Evolutionary conservation across 106 monocot genomes (phyloP).

Genomic region (Platanthera guangdongensis): DNA sequence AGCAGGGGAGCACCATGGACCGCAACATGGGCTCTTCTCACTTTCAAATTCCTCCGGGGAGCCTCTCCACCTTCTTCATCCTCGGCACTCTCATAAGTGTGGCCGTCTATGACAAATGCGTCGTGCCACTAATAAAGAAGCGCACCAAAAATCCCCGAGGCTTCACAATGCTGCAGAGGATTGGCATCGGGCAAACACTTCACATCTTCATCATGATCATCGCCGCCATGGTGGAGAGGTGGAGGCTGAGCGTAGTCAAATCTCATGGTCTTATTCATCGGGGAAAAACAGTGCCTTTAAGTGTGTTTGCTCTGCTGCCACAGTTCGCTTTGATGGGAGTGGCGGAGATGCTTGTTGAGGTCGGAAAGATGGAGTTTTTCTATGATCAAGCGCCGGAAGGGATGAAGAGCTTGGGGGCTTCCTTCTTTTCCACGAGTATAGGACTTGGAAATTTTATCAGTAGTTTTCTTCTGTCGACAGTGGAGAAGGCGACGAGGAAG

Average conservation of each 20-base stretch:
- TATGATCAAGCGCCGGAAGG: slow-evolving; percentile 53
- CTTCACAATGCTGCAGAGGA: slow-evolving; percentile 19
- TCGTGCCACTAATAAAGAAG: neutral
- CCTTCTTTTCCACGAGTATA: slow-evolving; percentile 20
- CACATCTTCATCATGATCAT: slow-evolving; percentile 15
- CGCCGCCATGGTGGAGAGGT: slow-evolving; percentile 9
- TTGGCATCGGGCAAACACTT: slow-evolving; percentile 12
- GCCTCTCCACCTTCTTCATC: slow-evolving; percentile 3
- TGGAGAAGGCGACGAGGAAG: slow-evolving; percentile 6
- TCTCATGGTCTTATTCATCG: no score
- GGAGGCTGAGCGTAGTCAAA: neutral
- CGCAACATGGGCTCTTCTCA: slow-evolving; percentile 13
- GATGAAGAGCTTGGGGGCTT: slow-evolving; percentile 55
- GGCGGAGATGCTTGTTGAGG: slow-evolving; percentile 12
- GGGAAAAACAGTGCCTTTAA: neutral
- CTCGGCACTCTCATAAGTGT: slow-evolving; percentile 15
- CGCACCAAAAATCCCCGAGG: slow-evolving; percentile 15
- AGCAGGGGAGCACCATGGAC: slow-evolving; percentile 39
- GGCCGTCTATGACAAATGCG: slow-evolving; percentile 10
- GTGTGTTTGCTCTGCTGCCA: slow-evolving; percentile 14
- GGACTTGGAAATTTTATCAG: slow-evolving; percentile 42
- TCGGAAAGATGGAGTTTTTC: slow-evolving; percentile 33
- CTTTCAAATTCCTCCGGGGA: slow-evolving; percentile 15
- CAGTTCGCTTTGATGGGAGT: slow-evolving; percentile 23
- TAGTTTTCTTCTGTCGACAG: slow-evolving; percentile 31